These are phyloP conservation scores for Acrodontium crateriforme DNA, from an alignment of 2,329 filamentous ascomycete genomes.

Conservation along the genomic window DNA sequence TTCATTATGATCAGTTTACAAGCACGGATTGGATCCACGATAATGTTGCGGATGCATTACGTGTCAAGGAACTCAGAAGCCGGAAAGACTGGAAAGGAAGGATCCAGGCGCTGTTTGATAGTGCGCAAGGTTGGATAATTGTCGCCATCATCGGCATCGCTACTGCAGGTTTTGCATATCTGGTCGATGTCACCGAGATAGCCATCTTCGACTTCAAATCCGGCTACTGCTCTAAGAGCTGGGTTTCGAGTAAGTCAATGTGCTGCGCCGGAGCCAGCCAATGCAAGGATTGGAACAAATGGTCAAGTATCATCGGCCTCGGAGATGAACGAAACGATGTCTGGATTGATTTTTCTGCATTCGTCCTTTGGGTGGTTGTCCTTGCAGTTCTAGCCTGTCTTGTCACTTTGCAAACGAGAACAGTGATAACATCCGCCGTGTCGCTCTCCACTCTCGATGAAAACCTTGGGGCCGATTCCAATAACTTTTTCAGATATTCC, in stretches of 20 bases:
- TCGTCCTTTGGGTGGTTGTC: conserved; percentile 55
- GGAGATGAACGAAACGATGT: conserved; percentile 28
- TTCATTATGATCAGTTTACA: conserved; percentile 98
- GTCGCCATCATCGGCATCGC: conserved; percentile 80
- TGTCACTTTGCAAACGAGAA: conserved; percentile 81
- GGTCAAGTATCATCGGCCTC: conserved; percentile 46
- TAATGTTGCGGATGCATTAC: conserved; percentile 84
- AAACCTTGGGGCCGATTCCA: conserved; percentile 62
- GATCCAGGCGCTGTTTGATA: conserved; percentile 63
- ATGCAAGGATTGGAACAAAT: conserved; percentile 48
- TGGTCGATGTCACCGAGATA: conserved; percentile 75
- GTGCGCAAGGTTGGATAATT: conserved; percentile 84
- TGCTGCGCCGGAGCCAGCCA: conserved; percentile 44
- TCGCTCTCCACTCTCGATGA: conserved; percentile 82
- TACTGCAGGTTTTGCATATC: conserved; percentile 74
- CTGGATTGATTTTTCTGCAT: conserved; percentile 68
- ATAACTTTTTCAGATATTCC: conserved; percentile 21
- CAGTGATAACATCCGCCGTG: conserved; percentile 77
- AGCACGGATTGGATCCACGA: conserved; percentile 98
- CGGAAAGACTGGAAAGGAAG: conserved; percentile 78
- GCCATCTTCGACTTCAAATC: conserved; percentile 82
- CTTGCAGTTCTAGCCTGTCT: conserved; percentile 62
- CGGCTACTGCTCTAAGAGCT: conserved; percentile 60
- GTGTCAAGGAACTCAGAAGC: conserved; percentile 67
- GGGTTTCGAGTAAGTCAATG: conserved; percentile 58